These are phyloP conservation scores for Sordariomycetes sp. DNA, from an alignment of 2,329 filamentous ascomycete species.

Conservation along the genomic window DNA sequence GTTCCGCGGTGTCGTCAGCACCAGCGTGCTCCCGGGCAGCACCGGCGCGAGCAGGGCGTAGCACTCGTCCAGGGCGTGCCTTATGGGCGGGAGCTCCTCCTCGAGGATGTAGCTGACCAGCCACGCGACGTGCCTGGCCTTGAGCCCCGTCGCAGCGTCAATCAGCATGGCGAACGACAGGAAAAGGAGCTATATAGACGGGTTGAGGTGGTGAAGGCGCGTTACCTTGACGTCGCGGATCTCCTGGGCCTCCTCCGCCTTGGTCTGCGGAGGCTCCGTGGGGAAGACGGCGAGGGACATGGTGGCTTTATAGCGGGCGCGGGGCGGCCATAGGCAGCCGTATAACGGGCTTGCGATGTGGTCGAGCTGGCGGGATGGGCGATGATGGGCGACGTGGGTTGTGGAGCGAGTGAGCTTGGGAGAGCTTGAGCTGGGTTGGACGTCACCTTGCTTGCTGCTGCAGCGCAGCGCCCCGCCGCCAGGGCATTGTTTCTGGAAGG, in stretches of 20 bases:
- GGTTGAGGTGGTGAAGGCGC: background rate
- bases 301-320: background rate
- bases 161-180: conserved; percentile 1
- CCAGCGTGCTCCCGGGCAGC: conserved; percentile 79
- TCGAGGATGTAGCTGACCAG: conserved; percentile 33
- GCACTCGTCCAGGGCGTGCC: conserved; percentile 73
- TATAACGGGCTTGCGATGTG: background rate
- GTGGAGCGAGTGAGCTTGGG: background rate
- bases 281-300: conserved; percentile 2
- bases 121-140: conserved; percentile 45
- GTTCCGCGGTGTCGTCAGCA: conserved; percentile 75
- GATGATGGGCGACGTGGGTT: background rate
- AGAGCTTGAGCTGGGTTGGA: background rate
- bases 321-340: conserved; percentile 12
- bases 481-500: no score
- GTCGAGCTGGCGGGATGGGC: background rate
- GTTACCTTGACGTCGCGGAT: conserved; percentile 10
- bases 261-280: conserved; percentile 6
- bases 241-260: conserved; percentile 11
- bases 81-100: conserved; percentile 34
- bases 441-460: background rate
- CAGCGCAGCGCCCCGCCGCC: background rate
- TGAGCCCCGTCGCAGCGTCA: conserved; percentile 8
- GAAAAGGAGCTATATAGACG: background rate
- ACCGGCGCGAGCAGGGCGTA: conserved; percentile 75